Evolutionary conservation across 2,329 filamentous ascomycete genomes (phyloP), one percentile per base, ranked within the genome.

Genomic region (Sporothrix sp.): DNA sequence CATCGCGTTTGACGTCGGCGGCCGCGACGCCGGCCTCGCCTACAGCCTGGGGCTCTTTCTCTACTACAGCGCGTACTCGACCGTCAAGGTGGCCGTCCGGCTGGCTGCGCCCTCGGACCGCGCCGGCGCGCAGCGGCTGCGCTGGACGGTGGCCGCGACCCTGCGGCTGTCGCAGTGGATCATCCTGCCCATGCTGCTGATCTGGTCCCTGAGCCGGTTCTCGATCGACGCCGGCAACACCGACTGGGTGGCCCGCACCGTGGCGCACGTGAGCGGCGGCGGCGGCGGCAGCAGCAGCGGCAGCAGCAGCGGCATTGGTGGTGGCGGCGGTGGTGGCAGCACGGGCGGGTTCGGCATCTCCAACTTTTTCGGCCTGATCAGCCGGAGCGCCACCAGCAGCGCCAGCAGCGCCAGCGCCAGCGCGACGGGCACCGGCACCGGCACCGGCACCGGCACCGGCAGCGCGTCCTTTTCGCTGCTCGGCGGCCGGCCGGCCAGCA

Each of bases 1-100:
- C 55, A 83, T 98, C 65, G 87, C 91, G 62, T 97, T 97, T 72
- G 93, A 98, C 79, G 91, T 97, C 62, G 93, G 93, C 65, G 93
- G 93, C 56, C 84, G 88, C 62, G 90, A 93, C 61, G 95, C 89
- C 63, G 93, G 93, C 53, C 76, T 98, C 63, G 91, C 89, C 56
- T 97, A 94, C 72, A 96, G 89, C 64, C 78, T 97, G 49, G 81
- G 86, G 43, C 79, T 97, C 50, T 90, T 91, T 59, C 75, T 78
- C 61, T 97, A 94, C 74, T 97, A 97, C 72, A 84, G 95, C 65
- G 69, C 87, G 66, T 89, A 93, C 70, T 95, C 89, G 51, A 71
- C 80, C 56, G 73, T 93, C 58, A 87, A 85, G 63, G 76, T 96
- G 54, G 56, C 75, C 82, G 49, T 56, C 32, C 52, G 46, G 18